Evolutionary conservation across 306 rosid genomes (phyloP), one percentile per base, ranked within the genome.

Genomic region (Glycine soja): DNA sequence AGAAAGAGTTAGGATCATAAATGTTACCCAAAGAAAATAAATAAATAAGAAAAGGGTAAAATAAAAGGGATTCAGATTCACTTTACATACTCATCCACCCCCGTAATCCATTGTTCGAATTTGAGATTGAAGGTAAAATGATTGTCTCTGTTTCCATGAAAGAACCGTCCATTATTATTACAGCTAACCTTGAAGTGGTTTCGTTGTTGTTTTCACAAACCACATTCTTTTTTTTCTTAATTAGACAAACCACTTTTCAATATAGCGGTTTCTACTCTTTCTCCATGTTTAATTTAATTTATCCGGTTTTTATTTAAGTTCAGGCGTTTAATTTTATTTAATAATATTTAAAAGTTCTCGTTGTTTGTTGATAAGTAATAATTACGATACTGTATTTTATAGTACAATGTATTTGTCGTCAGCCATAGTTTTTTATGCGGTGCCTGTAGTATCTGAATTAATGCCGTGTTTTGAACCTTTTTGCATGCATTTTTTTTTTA

Each of bases 151-250:
- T 77, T 80, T 77, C 65, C 3, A 68, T 4, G 58, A 18, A 67
- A 75, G 70, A 70, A 32, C 59, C 43, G 7, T 6, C 65, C 30
- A 24, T 24, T 24, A 24, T 24, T 24, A 24, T 24, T 24, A 24
- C 2, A 24, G 30, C 30, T 62, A 72, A 82, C 76, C 81, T 69
- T 24, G 78, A 86, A 10, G 82, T 72, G 88, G 96, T 83, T 91
- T 84, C 32, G 0, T 71, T 72, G 88, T 80, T 74, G 76, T 86
- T 86, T 70, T 84, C 88, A 24, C 77, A 77, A 77, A 24, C 30
- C 30, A 24, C 30, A 24, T 24, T 24, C 30, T 24, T 24, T 24
- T 24, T 24, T 24, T 24, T 24, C 30, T 24, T 24, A 24, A 24
- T 24, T 24, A 24, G 1, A 24, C 30, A 24, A 89, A 84, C 88